phyloP scores from a whole-genome alignment of 2,329 filamentous ascomycete genomes.

The Aspergillus awamori region DNA sequence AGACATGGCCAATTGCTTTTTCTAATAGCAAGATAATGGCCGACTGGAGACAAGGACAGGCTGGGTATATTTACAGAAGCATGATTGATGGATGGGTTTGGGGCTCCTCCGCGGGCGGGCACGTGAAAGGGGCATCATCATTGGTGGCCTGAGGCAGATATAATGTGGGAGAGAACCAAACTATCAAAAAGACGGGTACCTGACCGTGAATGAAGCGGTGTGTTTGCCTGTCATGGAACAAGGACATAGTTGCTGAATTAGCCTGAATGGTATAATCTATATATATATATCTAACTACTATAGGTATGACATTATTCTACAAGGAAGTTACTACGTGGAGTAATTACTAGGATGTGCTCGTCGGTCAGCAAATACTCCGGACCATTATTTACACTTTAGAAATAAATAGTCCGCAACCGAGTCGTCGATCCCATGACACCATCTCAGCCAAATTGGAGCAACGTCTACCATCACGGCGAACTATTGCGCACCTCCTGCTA shows the following conservation, averaged over 20 bases:
- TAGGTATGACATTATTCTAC: background rate
- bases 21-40: background rate
- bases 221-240: too few species aligned
- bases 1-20: conserved; percentile 57
- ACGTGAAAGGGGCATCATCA: conserved; percentile 20
- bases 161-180: background rate
- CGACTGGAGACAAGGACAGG: background rate
- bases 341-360: background rate
- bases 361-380: background rate
- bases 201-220: too few species aligned
- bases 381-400: background rate
- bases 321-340: background rate
- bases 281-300: background rate
- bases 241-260: too few species aligned
- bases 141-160: conserved; percentile 10
- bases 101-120: conserved; percentile 5
- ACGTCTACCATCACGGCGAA: too few species aligned
- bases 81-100: background rate
- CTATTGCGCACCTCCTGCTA: too few species aligned
- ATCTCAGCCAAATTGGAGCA: too few species aligned
- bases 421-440: background rate
- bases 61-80: background rate
- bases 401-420: background rate
- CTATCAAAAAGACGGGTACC: too few species aligned
- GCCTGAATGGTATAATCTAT: too few species aligned